Conservation (phyloP, 2,329 filamentous ascomycete species). For the Penicillium sp. region DNA sequence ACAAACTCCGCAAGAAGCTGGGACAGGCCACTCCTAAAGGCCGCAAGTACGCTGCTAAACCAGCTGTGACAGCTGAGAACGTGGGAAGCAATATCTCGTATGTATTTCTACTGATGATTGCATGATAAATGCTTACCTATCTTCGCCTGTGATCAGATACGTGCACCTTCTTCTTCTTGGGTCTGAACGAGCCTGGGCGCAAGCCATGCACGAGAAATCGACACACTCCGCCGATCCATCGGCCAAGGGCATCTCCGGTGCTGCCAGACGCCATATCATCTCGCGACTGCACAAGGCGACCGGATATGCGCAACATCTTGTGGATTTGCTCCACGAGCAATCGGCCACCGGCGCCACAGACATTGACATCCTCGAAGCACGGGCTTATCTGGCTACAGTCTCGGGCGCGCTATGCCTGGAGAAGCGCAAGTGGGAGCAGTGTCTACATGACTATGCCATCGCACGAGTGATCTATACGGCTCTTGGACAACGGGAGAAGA, state of each 20-base stretch:
- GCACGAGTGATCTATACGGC: conserved; percentile 83
- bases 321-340: conserved; percentile 68
- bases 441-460: conserved; percentile 75
- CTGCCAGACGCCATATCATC: conserved; percentile 84
- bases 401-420: conserved; percentile 82
- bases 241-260: conserved; percentile 75
- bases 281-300: conserved; percentile 84
- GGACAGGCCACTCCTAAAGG: conserved; percentile 83
- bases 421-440: conserved; percentile 82
- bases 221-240: conserved; percentile 76
- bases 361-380: conserved; percentile 80
- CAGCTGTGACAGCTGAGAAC: conserved; percentile 73
- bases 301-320: conserved; percentile 70
- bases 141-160: conserved; percentile 60
- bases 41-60: conserved; percentile 79
- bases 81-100: conserved; percentile 79
- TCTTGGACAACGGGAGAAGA: conserved; percentile 67
- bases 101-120: conserved; percentile 35
- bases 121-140: conserved; percentile 23
- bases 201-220: conserved; percentile 93
- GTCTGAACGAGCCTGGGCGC: conserved; percentile 90
- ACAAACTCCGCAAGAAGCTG: conserved; percentile 83
- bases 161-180: conserved; percentile 80
- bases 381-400: conserved; percentile 80
- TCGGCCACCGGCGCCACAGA: conserved; percentile 68